Evolutionary conservation across 2,329 filamentous ascomycete genomes (phyloP).

Genomic region (Stagonosporopsis chrysanthemi): DNA sequence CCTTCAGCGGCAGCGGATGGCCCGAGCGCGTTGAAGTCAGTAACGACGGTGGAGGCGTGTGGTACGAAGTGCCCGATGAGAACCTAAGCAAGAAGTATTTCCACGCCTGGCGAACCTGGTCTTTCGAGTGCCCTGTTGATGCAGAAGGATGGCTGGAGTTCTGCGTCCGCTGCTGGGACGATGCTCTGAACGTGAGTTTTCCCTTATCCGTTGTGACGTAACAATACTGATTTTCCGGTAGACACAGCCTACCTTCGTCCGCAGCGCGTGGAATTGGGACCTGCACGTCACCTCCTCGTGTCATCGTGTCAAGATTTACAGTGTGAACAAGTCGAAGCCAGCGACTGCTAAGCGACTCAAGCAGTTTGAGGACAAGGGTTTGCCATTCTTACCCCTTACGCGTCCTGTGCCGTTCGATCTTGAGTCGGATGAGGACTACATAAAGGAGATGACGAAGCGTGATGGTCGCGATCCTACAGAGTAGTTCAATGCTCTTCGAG

Average conservation of each 20-base stretch:
- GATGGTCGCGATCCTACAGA: constrained; percentile 18
- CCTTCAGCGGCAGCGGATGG: constrained; percentile 55
- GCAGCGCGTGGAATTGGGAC: constrained; percentile 66
- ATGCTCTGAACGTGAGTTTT: constrained; percentile 51
- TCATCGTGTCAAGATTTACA: constrained; percentile 65
- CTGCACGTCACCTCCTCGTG: constrained; percentile 70
- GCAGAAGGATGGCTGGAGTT: constrained; percentile 58
- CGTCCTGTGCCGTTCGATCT: constrained; percentile 60
- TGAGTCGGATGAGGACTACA: constrained; percentile 60
- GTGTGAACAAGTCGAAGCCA: constrained; percentile 63
- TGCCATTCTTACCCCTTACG: constrained; percentile 63
- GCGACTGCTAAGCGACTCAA: constrained; percentile 60
- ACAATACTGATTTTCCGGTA: constrained; percentile 19
- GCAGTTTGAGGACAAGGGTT: constrained; percentile 58
- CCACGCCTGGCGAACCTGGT: constrained; percentile 71
- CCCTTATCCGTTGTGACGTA: too few species aligned
- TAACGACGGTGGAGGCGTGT: constrained; percentile 68
- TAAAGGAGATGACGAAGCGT: constrained; percentile 51
- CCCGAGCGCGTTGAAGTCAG: constrained; percentile 69
- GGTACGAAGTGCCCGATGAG: constrained; percentile 68
- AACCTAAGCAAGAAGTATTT: constrained; percentile 69
- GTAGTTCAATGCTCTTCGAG: not conserved
- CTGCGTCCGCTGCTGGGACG: constrained; percentile 55
- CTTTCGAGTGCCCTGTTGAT: constrained; percentile 66
- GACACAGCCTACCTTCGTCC: constrained; percentile 55